phyloP scores from a whole-genome alignment of 2,329 filamentous ascomycete genomes.

The Graphilbum fragrans region DNA sequence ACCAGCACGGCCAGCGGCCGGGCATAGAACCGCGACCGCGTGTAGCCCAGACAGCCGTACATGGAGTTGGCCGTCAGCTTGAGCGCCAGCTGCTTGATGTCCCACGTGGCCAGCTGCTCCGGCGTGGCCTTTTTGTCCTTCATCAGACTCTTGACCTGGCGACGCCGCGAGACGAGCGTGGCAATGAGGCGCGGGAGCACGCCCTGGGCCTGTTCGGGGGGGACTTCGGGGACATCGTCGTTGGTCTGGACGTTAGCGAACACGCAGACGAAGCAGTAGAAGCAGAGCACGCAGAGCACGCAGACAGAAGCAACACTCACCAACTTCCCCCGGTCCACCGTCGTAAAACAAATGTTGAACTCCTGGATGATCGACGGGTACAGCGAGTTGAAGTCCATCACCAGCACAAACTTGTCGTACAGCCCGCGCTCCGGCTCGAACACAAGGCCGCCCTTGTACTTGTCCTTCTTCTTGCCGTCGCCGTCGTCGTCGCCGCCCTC shows the following conservation, averaged over 20 bases:
- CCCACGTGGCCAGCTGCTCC: constrained; percentile 87
- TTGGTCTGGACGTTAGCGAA: constrained; percentile 56
- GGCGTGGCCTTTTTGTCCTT: constrained; percentile 79
- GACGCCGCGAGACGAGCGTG: constrained; percentile 76
- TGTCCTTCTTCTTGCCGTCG: constrained; percentile 83
- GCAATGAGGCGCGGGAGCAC: constrained; percentile 85
- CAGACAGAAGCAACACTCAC: too few species aligned
- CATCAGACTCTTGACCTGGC: constrained; percentile 93
- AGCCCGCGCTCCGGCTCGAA: constrained; percentile 96
- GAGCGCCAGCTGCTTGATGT: constrained; percentile 92
- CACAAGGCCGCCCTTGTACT: constrained; percentile 96
- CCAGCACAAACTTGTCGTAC: constrained; percentile 95
- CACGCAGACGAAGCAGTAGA: constrained; percentile 16
- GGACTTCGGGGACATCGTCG: constrained; percentile 80
- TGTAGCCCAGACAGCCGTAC: constrained; percentile 97
- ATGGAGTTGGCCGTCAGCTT: constrained; percentile 99
- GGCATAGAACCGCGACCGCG: constrained; percentile 93
- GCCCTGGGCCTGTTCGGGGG: constrained; percentile 63
- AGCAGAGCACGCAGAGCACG: too few species aligned
- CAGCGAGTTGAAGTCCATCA: constrained; percentile 99
- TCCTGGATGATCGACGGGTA: constrained; percentile 99
- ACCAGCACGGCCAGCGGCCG: constrained; percentile 90
- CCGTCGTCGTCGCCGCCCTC: constrained; percentile 25
- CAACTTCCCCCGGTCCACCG: constrained; percentile 65
- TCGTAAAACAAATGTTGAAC: constrained; percentile 99